Evolutionary conservation across 2,329 filamentous ascomycete genomes (phyloP), one percentile per base, ranked within the genome.

Genomic region (Aspergillus sp.): DNA sequence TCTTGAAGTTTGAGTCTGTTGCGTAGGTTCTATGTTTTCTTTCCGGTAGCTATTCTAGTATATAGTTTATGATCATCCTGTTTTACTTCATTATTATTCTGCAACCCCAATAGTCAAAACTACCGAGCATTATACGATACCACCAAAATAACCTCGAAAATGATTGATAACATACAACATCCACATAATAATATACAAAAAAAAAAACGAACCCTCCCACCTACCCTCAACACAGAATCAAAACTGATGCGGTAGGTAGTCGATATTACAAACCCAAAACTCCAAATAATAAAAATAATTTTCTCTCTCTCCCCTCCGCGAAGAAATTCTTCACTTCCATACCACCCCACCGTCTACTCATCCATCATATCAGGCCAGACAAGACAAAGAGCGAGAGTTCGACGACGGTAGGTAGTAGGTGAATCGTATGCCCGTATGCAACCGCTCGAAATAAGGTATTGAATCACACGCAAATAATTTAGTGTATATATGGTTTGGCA

Each of bases 1-100:
- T 86, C 21, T 70, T 90, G 53, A 81, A 78, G 25, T 88, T 89
- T 62, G 77, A 82, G 59, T 57, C 58, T 23, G 60, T 71, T 15
- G 72, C 58, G 25, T 17, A 55, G 11, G 11, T 2, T 36, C 11
- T 6, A 36, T 36, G 11, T 2, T 13, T 36, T 36, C 32, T 15
- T 36, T 36, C 11, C 1, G 32, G 11, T 36, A 36, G 10, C 32
- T 36, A 15, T 36, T 36, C 4, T 36, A 13, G 32, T 15, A 36
- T 13, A 36, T 36, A 15, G 10, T 15, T 5, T 36, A 5, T 36
- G 11, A 36, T 11, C 15, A 19, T 36, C 39, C 39, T 13, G n/a
- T 19, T 19, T 19, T 19, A 4, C 39, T 19, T 10, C 8, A 8
- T 42, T 7, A n/a, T 7, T 19, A 42, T 17, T 19, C n/a, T 42